Percentiles rank a stretch among this genome's conserved stretches.
Evolutionary conservation across 805 yeast genomes (phyloP).

Genomic region (Saccharomycopsis schoenii): DNA sequence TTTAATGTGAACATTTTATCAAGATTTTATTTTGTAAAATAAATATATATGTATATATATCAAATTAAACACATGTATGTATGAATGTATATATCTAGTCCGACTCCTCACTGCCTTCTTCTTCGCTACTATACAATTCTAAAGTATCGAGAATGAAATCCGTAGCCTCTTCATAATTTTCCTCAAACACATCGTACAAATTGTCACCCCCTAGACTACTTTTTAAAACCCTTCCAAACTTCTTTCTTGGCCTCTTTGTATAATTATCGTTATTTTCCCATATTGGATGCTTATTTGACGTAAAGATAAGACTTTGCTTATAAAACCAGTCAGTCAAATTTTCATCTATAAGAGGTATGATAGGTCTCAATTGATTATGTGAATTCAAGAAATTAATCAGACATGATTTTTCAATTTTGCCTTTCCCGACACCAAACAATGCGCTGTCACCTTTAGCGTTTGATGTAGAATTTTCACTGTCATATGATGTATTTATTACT

Average conservation of each 20-base stretch:
- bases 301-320: slow-evolving; percentile 73
- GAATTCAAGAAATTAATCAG: slow-evolving; percentile 15
- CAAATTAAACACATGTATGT: too few species aligned
- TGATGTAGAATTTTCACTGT: slow-evolving; percentile 1
- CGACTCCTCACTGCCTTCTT: neutral
- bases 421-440: slow-evolving; percentile 9
- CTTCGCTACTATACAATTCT: slow-evolving; percentile 38
- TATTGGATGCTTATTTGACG: slow-evolving; percentile 63
- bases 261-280: slow-evolving; percentile 54
- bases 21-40: too few species aligned
- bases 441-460: neutral
- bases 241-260: slow-evolving; percentile 71
- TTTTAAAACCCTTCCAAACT: slow-evolving; percentile 80
- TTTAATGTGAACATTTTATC: too few species aligned
- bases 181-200: slow-evolving; percentile 65
- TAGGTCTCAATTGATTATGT: slow-evolving; percentile 40
- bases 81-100: too few species aligned
- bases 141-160: slow-evolving; percentile 75
- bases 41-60: too few species aligned
- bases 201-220: slow-evolving; percentile 55
- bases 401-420: slow-evolving; percentile 15
- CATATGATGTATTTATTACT: slow-evolving; percentile 14
- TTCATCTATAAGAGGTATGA: slow-evolving; percentile 85
- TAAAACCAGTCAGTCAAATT: slow-evolving; percentile 86
- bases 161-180: slow-evolving; percentile 74